Evolutionary conservation across 23 red algal genomes (phyloP).

Genomic region (Agarophyton chilense): DNA sequence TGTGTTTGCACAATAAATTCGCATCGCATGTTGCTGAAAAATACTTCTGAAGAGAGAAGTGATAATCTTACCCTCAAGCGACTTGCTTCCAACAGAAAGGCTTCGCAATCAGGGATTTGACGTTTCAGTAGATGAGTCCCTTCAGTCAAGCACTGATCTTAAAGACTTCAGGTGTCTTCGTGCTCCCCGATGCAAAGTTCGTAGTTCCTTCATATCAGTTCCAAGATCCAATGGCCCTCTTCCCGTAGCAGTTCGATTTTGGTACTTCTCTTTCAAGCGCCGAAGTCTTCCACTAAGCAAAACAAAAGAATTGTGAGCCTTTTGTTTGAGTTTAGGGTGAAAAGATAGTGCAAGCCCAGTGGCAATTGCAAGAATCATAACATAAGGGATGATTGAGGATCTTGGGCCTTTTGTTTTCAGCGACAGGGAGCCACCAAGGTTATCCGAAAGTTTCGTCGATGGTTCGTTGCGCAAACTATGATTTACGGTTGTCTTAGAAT

Average conservation of each 20-base stretch:
- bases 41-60: neutral
- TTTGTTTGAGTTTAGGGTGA: neutral
- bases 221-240: constrained; percentile 39
- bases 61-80: too few species aligned
- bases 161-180: constrained; percentile 50
- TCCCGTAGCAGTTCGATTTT: neutral
- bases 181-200: constrained; percentile 35
- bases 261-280: neutral
- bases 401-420: neutral
- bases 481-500: neutral
- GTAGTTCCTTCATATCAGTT: constrained; percentile 23
- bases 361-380: neutral
- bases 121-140: too few species aligned
- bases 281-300: neutral
- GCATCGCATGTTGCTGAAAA: too few species aligned
- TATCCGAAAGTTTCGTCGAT: too few species aligned
- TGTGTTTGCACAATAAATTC: neutral
- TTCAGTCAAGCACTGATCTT: constrained; percentile 33
- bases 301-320: neutral
- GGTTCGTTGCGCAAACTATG: neutral
- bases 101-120: too few species aligned
- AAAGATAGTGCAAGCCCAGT: neutral
- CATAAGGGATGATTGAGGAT: neutral
- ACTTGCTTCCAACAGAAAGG: too few species aligned
- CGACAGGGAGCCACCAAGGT: neutral